Percentiles rank a stretch among this genome's conserved stretches.
These are phyloP conservation scores for Circinella umbellata DNA, from an alignment of 371 early-diverging fungal species.

Conservation along the genomic window DNA sequence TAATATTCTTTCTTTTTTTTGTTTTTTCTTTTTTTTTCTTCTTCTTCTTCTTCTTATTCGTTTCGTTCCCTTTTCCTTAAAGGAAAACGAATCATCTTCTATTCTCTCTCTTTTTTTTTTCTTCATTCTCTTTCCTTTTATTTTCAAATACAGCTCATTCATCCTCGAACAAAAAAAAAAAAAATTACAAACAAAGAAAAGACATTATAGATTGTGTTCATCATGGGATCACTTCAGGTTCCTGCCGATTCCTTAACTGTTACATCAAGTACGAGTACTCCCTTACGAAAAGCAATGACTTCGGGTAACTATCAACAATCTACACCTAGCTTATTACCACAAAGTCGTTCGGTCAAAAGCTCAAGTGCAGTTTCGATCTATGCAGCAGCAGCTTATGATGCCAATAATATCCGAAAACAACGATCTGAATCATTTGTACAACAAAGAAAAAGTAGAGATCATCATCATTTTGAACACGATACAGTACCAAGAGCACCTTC, in stretches of 20 bases:
- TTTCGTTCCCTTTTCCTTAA: too few relatives aligned
- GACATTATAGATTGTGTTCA: constrained; percentile 3
- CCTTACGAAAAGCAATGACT: constrained; percentile 18
- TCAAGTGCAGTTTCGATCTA: constrained; percentile 16
- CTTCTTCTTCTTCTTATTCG: neutral
- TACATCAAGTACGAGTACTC: constrained; percentile 11
- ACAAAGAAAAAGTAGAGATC: constrained; percentile 10
- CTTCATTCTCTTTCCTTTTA: neutral
- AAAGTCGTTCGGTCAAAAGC: constrained; percentile 6
- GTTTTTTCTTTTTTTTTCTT: neutral
- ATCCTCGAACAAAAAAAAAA: too few relatives aligned
- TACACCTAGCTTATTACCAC: constrained; percentile 3
- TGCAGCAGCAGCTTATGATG: constrained; percentile 19
- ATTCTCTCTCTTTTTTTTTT: neutral
- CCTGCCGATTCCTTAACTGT: constrained; percentile 12
- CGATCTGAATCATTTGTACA: constrained; percentile 32
- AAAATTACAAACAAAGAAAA: neutral
- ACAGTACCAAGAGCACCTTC: constrained; percentile 13
- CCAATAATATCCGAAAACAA: constrained; percentile 27
- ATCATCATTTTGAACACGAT: constrained; percentile 3
- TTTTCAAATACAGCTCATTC: neutral
- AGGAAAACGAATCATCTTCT: constrained; percentile 1
- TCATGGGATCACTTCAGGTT: constrained; percentile 26
- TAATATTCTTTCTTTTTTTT: neutral
- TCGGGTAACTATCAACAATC: constrained; percentile 11